Conservation (phyloP, 2,329 filamentous ascomycete species). For the Botrytis sinoallii region DNA sequence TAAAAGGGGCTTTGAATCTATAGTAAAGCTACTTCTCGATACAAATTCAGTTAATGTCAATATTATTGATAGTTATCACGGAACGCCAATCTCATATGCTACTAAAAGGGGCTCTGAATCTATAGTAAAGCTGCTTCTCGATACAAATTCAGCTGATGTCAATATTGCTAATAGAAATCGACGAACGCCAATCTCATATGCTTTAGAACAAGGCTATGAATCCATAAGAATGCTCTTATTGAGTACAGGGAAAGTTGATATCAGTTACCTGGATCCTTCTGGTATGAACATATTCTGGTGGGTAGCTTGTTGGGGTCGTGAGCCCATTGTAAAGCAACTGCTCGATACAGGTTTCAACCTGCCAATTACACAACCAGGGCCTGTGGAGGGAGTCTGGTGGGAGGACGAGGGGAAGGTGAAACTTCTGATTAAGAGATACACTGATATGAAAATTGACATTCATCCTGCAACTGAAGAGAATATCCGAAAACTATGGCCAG, state of each 20-base stretch:
- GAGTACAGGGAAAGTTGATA: no score
- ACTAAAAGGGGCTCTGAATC: no score
- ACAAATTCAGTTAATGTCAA: background rate
- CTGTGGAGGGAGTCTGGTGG: no score
- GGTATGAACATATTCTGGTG: background rate
- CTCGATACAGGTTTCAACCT: no score
- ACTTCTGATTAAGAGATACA: background rate
- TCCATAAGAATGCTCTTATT: no score
- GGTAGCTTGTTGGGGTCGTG: rapidly evolving
- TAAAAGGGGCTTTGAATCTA: background rate
- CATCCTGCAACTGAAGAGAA: background rate
- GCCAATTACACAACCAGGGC: no score
- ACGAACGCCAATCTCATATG: no score
- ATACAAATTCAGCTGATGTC: background rate
- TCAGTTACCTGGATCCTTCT: no score
- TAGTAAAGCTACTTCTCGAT: background rate
- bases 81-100: background rate
- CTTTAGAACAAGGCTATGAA: no score
- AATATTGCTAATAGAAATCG: rapidly evolving
- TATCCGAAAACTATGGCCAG: background rate
- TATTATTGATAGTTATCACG: background rate
- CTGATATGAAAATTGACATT: background rate
- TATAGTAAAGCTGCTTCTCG: background rate
- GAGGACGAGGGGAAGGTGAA: background rate
- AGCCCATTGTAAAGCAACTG: background rate